These are phyloP conservation scores for Pyrenochaeta sp. DNA, from an alignment of 2,329 filamentous ascomycete species.

Conservation along the genomic window DNA sequence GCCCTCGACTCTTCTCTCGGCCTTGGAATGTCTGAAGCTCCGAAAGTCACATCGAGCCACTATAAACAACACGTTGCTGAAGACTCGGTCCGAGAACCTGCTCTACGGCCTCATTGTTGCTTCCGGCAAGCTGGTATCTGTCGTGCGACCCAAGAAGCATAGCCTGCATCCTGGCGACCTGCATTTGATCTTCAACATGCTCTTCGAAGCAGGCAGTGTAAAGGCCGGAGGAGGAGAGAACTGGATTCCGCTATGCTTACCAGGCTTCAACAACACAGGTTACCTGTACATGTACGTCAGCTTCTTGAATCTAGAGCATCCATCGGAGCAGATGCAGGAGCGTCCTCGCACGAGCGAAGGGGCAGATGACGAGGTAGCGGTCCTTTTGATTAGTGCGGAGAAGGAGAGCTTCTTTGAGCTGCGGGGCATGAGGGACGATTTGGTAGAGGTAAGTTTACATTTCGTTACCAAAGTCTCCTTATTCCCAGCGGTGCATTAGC, in stretches of 20 bases:
- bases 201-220: slow-evolving; percentile 92
- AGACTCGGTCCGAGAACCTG: slow-evolving; percentile 76
- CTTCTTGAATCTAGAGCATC: slow-evolving; percentile 74
- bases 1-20: slow-evolving; percentile 84
- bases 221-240: slow-evolving; percentile 94
- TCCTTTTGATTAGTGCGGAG: slow-evolving; percentile 89
- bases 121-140: slow-evolving; percentile 90
- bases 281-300: slow-evolving; percentile 99
- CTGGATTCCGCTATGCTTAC: slow-evolving; percentile 95
- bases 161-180: slow-evolving; percentile 94
- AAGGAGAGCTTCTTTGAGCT: slow-evolving; percentile 94
- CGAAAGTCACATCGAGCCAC: slow-evolving; percentile 84
- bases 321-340: slow-evolving; percentile 52
- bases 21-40: slow-evolving; percentile 90
- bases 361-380: slow-evolving; percentile 77
- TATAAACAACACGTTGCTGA: slow-evolving; percentile 88
- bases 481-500: slow-evolving; percentile 6
- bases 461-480: slow-evolving; percentile 24
- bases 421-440: slow-evolving; percentile 71
- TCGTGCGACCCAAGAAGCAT: slow-evolving; percentile 91
- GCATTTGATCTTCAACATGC: slow-evolving; percentile 98
- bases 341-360: slow-evolving; percentile 45
- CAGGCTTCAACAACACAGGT: slow-evolving; percentile 94
- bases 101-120: slow-evolving; percentile 95
- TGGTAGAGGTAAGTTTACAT: slow-evolving; percentile 59